Percentiles rank a stretch among this genome's conserved stretches.
phyloP scores from a whole-genome alignment of 202 grass and related monocot species.

The Elaeis oleifera region DNA sequence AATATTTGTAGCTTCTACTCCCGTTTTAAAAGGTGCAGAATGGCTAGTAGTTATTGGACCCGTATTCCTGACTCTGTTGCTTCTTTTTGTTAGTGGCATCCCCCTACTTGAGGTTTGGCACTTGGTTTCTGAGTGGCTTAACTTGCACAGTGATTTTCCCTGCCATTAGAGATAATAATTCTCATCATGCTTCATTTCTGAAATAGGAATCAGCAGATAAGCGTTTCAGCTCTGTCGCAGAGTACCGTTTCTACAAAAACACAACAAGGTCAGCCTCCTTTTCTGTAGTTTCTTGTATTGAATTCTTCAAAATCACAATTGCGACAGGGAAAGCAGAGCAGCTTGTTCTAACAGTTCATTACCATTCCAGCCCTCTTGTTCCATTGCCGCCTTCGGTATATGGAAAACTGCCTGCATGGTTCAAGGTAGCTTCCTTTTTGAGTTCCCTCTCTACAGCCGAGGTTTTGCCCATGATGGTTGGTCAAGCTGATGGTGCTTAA shows the following conservation, averaged over 20 bases:
- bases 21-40: slow-evolving; percentile 64
- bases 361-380: slow-evolving; percentile 68
- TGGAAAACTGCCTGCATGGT: slow-evolving; percentile 67
- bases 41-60: slow-evolving; percentile 82
- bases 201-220: slow-evolving; percentile 75
- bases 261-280: slow-evolving; percentile 54
- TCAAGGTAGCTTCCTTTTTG: slow-evolving; percentile 76
- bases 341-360: neutral
- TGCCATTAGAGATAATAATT: no score
- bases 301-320: slow-evolving; percentile 5
- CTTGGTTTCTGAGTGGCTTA: neutral
- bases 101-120: slow-evolving; percentile 82
- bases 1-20: slow-evolving; percentile 80
- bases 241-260: slow-evolving; percentile 76
- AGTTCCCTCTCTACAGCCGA: slow-evolving; percentile 84
- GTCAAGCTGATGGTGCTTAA: slow-evolving; percentile 20
- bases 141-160: no score
- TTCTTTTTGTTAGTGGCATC: slow-evolving; percentile 91
- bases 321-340: neutral
- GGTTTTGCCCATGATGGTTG: slow-evolving; percentile 15
- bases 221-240: slow-evolving; percentile 41
- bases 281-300: neutral
- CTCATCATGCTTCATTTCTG: slow-evolving; percentile 3
- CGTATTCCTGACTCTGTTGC: slow-evolving; percentile 68
- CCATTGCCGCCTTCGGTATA: slow-evolving; percentile 70